phyloP scores from a whole-genome alignment of 2,329 filamentous ascomycete genomes.

The Xylaria sp. region DNA sequence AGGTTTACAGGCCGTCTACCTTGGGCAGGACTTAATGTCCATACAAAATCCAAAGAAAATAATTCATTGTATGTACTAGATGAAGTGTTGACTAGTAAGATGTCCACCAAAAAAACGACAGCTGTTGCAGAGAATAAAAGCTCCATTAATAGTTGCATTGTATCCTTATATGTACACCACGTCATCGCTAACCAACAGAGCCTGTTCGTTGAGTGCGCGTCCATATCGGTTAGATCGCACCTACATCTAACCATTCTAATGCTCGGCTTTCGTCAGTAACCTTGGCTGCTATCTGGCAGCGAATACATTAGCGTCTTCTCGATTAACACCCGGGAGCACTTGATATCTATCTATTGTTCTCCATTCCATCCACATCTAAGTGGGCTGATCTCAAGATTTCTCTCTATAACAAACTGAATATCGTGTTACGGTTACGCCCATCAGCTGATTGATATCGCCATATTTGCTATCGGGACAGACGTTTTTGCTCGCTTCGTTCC shows the following conservation, averaged over 20 bases:
- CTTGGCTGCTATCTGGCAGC: not conserved
- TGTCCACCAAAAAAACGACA: not conserved
- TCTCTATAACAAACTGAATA: constrained; percentile 2
- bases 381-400: not conserved
- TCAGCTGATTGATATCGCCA: not conserved
- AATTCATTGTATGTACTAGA: not conserved
- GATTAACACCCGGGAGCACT: constrained; percentile 4
- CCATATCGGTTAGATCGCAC: not conserved
- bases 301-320: constrained; percentile 10
- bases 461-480: not conserved
- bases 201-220: not conserved
- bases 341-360: not conserved
- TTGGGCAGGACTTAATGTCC: too few species aligned
- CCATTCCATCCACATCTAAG: constrained; percentile 5
- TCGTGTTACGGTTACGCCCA: not conserved
- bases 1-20: not conserved
- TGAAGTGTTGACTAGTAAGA: not conserved
- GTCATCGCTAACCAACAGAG: constrained; percentile 21
- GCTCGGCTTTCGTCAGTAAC: constrained; percentile 33
- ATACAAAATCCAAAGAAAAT: not conserved
- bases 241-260: constrained; percentile 2
- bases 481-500: not conserved
- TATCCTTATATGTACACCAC: constrained; percentile 14
- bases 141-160: not conserved
- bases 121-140: not conserved